Conservation (phyloP, 2,329 filamentous ascomycete genomes). For the Lecanicillium sp. region DNA sequence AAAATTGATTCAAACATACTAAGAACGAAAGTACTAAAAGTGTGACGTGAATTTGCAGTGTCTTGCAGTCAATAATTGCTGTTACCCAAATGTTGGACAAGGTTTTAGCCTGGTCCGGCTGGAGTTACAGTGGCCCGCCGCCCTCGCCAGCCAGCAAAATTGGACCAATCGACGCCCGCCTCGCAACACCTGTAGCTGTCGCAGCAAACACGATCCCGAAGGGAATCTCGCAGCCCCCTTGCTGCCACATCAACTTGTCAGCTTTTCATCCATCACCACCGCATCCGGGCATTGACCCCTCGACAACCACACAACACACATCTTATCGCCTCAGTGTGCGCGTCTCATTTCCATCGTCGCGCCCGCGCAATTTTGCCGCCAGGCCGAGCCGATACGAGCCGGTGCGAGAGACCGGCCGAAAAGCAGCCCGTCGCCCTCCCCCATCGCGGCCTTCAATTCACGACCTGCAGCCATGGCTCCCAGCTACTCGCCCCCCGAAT, state of each 20-base stretch:
- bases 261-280: neutral
- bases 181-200: neutral
- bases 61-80: too few relatives aligned
- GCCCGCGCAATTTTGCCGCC: constrained; percentile 1
- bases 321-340: constrained; percentile 13
- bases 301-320: constrained; percentile 3
- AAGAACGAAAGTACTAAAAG: too few relatives aligned
- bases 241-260: neutral
- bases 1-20: too few relatives aligned
- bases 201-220: constrained; percentile 10
- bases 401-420: neutral
- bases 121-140: constrained; percentile 1
- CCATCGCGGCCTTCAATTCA: constrained; percentile 12
- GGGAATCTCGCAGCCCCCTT: neutral
- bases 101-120: neutral
- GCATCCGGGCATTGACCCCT: neutral
- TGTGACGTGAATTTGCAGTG: too few relatives aligned
- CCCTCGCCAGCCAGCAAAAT: constrained; percentile 7
- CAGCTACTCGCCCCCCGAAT: constrained; percentile 36
- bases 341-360: constrained; percentile 12
- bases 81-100: neutral
- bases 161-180: constrained; percentile 9
- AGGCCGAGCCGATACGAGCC: neutral
- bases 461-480: constrained; percentile 28
- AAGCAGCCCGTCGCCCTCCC: neutral